Evolutionary conservation across 1,284 basidiomycete species (phyloP), one percentile per base, ranked within the genome.

Genomic region (Tilletia caries): DNA sequence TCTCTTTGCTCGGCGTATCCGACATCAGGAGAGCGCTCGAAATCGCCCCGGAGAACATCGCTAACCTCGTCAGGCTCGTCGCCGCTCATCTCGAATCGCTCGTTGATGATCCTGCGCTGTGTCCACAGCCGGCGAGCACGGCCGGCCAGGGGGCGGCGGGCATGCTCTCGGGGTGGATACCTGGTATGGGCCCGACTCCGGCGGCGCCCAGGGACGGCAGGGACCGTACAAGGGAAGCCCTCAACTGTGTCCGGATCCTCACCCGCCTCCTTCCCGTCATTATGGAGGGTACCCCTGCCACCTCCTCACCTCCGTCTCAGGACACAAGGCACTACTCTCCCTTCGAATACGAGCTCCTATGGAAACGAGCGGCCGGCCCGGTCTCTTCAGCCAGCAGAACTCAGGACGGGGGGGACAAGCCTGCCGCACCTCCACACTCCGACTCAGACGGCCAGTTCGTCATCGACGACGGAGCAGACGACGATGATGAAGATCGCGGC

Each of bases 181-280:
- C 65, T 20, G 65, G 32, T 6, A 32, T 33, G 13, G 50, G 46
- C 6, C 12, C 43, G 23, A 13, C 18, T 29, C 10, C 50, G 8
- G 15, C 20, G 18, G 34, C 34, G 18, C 20, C 20, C n/a, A 41
- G 25, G 34, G 50, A 48, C 10, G 23, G 44, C 44, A 72, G 80
- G 12, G 74, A 82, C 52, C 66, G 80, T 2, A 60, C 67, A 1
- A 76, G 69, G 48, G 80, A 82, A 67, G 79, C 74, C 4, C 72
- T 82, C 37, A 82, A 82, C 52, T 80, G 78, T 68, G 65, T 75
- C 58, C 67, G 81, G 3, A 75, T 82, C 27, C 71, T 82, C 5
- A 76, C 79, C 5, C 71, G 81, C 8, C 69, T 79, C 1, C 34
- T 82, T 23, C 80, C 81, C 1, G 72, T 78, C 3, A 65, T 82